phyloP scores from a whole-genome alignment of 352 stramenopile genomes.

The Peronospora tabacina region DNA sequence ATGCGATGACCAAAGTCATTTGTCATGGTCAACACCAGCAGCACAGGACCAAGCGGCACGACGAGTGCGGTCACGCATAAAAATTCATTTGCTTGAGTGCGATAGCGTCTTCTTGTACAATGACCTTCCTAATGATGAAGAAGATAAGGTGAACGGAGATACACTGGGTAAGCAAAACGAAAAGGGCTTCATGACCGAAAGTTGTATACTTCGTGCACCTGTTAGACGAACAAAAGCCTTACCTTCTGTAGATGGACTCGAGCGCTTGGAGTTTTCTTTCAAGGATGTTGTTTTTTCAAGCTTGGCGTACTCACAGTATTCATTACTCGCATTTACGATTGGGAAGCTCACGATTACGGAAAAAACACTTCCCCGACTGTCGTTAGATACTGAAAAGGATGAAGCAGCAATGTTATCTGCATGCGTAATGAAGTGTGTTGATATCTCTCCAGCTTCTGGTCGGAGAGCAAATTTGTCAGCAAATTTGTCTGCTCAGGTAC shows the following conservation, averaged over 20 bases:
- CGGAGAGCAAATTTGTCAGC: conserved; percentile 55
- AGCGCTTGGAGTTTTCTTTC: conserved; percentile 55
- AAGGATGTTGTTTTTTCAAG: conserved; percentile 68
- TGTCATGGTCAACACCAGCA: conserved; percentile 32
- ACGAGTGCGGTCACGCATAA: conserved; percentile 52
- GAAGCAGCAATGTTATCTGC: conserved; percentile 54
- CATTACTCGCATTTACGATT: conserved; percentile 45
- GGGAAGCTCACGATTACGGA: conserved; percentile 60
- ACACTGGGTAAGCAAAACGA: conserved; percentile 12
- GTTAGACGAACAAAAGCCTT: conserved; percentile 30
- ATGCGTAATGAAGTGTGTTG: conserved; percentile 50
- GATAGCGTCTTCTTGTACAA: conserved; percentile 74
- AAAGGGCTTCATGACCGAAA: conserved; percentile 18
- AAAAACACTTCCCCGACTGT: conserved; percentile 71
- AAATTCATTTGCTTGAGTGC: conserved; percentile 73
- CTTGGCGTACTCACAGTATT: conserved; percentile 52
- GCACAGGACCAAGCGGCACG: conserved; percentile 31
- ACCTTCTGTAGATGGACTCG: conserved; percentile 52
- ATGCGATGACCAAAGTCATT: conserved; percentile 19
- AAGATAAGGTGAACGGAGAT: conserved; percentile 20
- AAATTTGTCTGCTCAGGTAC: conserved; percentile 60
- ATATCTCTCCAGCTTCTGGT: conserved; percentile 48
- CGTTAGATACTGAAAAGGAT: conserved; percentile 53
- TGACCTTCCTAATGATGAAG: conserved; percentile 51
- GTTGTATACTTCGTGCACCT: conserved; percentile 18